Evolutionary conservation across 2,329 filamentous ascomycete genomes (phyloP).

Genomic region (Calonectria ilicicola): DNA sequence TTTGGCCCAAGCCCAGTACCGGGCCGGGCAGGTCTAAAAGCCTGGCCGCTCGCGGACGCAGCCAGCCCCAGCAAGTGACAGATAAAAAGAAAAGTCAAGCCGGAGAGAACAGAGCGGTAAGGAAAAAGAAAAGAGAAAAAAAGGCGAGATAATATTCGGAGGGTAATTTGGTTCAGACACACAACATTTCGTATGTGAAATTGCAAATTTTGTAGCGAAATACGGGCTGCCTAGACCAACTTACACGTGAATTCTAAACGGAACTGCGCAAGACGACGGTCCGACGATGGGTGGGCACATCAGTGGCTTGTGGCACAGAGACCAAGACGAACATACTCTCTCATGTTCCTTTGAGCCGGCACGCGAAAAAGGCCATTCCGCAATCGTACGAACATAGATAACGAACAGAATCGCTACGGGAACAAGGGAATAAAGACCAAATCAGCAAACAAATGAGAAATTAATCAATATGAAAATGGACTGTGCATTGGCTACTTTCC

Average conservation of each 20-base stretch:
- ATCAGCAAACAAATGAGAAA: neutral
- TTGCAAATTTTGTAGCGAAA: neutral
- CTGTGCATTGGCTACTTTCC: neutral
- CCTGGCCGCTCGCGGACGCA: conserved; percentile 7
- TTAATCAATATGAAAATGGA: neutral
- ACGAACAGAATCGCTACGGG: neutral
- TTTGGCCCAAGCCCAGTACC: neutral
- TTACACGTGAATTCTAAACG: conserved; percentile 1
- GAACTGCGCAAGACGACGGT: neutral
- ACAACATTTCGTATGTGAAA: neutral
- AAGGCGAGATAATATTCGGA: neutral
- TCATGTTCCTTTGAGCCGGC: neutral
- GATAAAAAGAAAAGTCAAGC: conserved; percentile 5
- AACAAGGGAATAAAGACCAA: neutral
- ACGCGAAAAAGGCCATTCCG: neutral
- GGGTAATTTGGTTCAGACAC: neutral
- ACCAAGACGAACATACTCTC: neutral
- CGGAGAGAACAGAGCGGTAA: neutral
- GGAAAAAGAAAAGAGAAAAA: neutral
- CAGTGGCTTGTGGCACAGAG: neutral
- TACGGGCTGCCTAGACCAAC: neutral
- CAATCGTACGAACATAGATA: neutral
- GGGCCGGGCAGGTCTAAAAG: conserved; percentile 1
- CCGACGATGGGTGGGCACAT: neutral
- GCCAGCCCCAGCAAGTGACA: conserved; percentile 4